Conservation (phyloP, 768 basidiomycete species). For the Lyophyllum semitale region DNA sequence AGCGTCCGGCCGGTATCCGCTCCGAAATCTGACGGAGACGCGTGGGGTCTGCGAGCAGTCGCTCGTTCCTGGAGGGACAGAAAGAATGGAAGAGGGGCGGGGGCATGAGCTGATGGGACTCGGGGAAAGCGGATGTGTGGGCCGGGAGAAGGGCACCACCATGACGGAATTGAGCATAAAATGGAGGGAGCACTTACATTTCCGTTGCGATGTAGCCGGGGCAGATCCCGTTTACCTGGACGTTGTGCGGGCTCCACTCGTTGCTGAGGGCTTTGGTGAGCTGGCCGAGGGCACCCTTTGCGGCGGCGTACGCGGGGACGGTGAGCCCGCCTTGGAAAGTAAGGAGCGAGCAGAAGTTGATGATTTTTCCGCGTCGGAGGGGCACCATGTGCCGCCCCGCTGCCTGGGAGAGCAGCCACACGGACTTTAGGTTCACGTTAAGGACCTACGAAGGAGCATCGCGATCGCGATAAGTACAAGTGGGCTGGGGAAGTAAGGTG, state of each 20-base stretch:
- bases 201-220: constrained; percentile 91
- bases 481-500: neutral
- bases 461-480: constrained; percentile 5
- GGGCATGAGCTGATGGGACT: neutral
- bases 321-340: constrained; percentile 65
- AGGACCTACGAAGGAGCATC: constrained; percentile 56
- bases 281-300: constrained; percentile 86
- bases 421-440: constrained; percentile 85
- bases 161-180: neutral
- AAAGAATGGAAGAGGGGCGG: neutral
- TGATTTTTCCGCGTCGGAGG: constrained; percentile 64
- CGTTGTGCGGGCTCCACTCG: constrained; percentile 88
- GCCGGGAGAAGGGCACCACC: neutral
- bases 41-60: constrained; percentile 55
- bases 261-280: constrained; percentile 90
- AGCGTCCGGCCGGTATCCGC: constrained; percentile 70
- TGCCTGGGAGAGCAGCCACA: constrained; percentile 82
- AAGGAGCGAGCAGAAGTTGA: constrained; percentile 69
- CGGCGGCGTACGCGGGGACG: constrained; percentile 91
- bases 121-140: neutral
- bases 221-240: constrained; percentile 87
- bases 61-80: constrained; percentile 44
- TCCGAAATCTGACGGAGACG: constrained; percentile 73
- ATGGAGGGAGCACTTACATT: constrained; percentile 52
- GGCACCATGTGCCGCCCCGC: constrained; percentile 91